Base-by-base conservation (phyloP, 75 land plant species). In the Selaginella tamariscina region DNA sequence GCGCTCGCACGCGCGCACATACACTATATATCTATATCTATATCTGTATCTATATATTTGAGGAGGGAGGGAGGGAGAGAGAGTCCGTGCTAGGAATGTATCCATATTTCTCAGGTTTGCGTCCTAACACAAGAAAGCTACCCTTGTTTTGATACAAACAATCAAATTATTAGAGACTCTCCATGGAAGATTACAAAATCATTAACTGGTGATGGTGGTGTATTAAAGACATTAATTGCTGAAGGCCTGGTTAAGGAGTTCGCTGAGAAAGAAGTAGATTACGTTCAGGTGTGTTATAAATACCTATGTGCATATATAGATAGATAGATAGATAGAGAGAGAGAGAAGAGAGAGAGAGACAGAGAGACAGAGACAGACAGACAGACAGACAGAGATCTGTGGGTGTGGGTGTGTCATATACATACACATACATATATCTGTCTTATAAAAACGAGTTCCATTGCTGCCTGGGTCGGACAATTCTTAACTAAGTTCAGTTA, bases 161-260 rank as follows among this genome's bases (percentile, higher is more conserved):
- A 64, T 21, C 27, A 27, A 28, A 64, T 64, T n/a, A 26, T 64
- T 27, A 64, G 27, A 30, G 29, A 24, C 2, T 64, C 65, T 26
- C 8, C 27, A 30, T 64, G 65, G 65, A 64, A 26, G 1, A 23
- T 64, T 64, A 1, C 11, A 20, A 21, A 27, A 2, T 11, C 30
- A 20, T 27, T 30, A 27, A 30, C 30, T 64, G 65, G 65, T 11
- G 65, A 64, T 11, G 65, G 65, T 30, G 30, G 30, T 1, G 65
- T 64, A 20, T 1, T 64, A 20, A 30, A 30, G 20, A 30, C 27
- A 26, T 30, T 64, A 64, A 30, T 20, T 64, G 29, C 27, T 64
- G 27, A 27, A 26, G 65, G 65, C 27, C 15, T 64, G 21, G 21
- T 28, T 28, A 1, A 23, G 21, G 2, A 15, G 27, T 26, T 64